These are phyloP conservation scores for Verticillium dahliae DNA, from an alignment of 2,329 filamentous ascomycete species.

Conservation along the genomic window DNA sequence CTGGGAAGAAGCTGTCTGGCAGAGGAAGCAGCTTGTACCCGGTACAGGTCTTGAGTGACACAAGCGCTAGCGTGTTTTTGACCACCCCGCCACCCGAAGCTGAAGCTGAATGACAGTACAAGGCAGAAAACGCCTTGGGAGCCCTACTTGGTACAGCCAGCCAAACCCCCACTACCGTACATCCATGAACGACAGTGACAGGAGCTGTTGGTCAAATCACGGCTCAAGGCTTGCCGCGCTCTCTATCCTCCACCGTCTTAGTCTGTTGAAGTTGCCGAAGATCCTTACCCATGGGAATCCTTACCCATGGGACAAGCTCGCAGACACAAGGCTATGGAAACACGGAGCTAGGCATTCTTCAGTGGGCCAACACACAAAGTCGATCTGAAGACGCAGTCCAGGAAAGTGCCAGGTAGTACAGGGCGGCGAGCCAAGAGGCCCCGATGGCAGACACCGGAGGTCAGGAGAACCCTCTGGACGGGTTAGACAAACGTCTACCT, in stretches of 20 bases:
- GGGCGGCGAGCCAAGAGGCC: background rate
- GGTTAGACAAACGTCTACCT: constrained; percentile 40
- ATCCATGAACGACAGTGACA: no score
- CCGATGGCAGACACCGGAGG: background rate
- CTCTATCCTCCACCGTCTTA: no score
- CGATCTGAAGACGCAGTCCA: background rate
- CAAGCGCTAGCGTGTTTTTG: background rate
- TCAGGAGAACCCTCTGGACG: background rate
- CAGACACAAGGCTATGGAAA: no score
- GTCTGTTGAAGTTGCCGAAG: no score
- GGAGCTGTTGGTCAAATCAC: no score
- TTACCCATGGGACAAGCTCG: no score
- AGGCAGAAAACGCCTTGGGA: no score
- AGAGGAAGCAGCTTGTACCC: background rate
- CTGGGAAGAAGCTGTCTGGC: background rate
- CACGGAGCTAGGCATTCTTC: no score
- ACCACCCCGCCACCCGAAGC: background rate
- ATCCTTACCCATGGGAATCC: no score
- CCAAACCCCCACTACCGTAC: no score
- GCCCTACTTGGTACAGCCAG: no score
- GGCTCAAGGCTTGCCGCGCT: no score
- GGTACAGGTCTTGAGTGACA: background rate
- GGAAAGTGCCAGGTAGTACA: background rate
- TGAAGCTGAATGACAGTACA: background rate
- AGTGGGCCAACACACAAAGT: background rate